phyloP scores from a whole-genome alignment of 495 filamentous ascomycete genomes.

The Annulohypoxylon moriforme region DNA sequence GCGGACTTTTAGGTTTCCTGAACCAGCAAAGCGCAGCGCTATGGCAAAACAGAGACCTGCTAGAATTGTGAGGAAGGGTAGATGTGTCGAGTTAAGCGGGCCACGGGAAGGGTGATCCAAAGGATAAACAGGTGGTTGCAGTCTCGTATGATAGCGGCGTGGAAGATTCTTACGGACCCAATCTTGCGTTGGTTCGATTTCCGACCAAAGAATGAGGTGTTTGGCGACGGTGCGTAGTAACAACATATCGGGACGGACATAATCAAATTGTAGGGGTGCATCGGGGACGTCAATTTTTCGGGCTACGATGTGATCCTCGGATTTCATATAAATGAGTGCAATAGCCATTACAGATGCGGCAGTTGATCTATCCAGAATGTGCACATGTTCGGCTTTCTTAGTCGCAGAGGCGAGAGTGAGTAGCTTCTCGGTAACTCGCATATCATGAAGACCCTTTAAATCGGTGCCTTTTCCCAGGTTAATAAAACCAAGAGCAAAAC shows the following conservation, averaged over 20 bases:
- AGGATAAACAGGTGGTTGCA: constrained; percentile 30
- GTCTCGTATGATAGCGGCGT: constrained; percentile 66
- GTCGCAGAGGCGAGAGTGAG: constrained; percentile 84
- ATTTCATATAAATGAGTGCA: constrained; percentile 97
- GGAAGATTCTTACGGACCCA: constrained; percentile 85
- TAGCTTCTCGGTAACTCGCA: constrained; percentile 90
- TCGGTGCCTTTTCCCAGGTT: constrained; percentile 92
- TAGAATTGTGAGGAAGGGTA: constrained; percentile 93
- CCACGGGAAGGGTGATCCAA: constrained; percentile 34
- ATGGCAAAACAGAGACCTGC: constrained; percentile 89
- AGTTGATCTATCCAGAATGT: constrained; percentile 91
- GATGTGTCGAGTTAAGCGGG: constrained; percentile 53
- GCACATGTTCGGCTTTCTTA: constrained; percentile 87
- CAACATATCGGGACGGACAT: constrained; percentile 92
- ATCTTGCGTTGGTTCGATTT: constrained; percentile 72
- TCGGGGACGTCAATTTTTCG: constrained; percentile 94
- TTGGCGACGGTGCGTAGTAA: constrained; percentile 90
- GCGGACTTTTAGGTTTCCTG: constrained; percentile 73
- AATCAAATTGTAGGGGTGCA: constrained; percentile 89
- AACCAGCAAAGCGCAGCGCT: constrained; percentile 88
- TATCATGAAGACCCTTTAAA: constrained; percentile 89
- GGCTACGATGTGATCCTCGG: constrained; percentile 87
- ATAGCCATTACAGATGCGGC: constrained; percentile 90
- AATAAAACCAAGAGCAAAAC: constrained; percentile 93
- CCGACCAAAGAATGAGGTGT: constrained; percentile 93